These are phyloP conservation scores for Mangifera indica DNA, from an alignment of 345 rosid species.

Conservation along the genomic window DNA sequence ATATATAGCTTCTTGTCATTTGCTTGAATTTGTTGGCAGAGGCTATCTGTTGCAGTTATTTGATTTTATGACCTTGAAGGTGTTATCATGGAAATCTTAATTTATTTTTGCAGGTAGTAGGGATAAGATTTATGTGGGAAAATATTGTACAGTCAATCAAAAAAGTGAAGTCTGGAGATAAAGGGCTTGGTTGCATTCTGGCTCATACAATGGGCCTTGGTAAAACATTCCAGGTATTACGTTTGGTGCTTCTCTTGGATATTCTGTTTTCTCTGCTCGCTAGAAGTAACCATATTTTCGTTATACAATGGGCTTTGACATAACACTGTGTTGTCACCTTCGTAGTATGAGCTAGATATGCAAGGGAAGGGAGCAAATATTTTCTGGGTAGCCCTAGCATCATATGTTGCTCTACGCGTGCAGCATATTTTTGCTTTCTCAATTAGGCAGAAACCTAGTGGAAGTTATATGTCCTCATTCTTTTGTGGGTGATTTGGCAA, in stretches of 20 bases:
- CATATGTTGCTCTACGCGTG: not conserved
- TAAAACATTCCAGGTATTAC: constrained; percentile 92
- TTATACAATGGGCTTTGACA: no score
- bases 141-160: constrained; percentile 85
- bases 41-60: constrained; percentile 1
- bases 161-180: constrained; percentile 87
- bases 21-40: not conserved
- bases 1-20: not conserved
- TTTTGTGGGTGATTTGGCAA: not conserved
- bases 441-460: not conserved
- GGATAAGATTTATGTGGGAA: constrained; percentile 99
- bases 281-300: no score
- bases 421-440: not conserved
- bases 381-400: not conserved
- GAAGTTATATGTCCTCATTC: not conserved
- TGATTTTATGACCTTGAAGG: not conserved
- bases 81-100: constrained; percentile 19
- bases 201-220: constrained; percentile 99
- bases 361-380: not conserved
- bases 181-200: constrained; percentile 97
- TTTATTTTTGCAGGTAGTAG: constrained; percentile 67
- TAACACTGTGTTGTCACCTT: not conserved
- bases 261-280: constrained; percentile 1
- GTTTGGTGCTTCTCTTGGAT: constrained; percentile 6
- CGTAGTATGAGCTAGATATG: not conserved